Evolutionary conservation across 2,329 filamentous ascomycete genomes (phyloP), one percentile per base, ranked within the genome.

Genomic region (Macrophomina pseudophaseolina): DNA sequence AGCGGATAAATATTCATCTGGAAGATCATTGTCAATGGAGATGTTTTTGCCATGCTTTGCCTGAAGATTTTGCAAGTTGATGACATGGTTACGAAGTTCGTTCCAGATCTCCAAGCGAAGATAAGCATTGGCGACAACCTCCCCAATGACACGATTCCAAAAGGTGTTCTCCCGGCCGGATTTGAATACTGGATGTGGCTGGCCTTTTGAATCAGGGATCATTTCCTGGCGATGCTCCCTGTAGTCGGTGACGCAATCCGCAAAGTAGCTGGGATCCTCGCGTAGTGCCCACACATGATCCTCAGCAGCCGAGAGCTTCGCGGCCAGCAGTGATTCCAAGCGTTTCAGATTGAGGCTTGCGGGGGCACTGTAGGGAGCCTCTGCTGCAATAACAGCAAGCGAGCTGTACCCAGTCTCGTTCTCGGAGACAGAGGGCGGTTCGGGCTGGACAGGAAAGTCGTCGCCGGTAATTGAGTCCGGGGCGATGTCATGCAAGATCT

Each of bases 191-290:
- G 76, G 75, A 46, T 81, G 78, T 1, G 64, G 9, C 3, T 73
- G 65, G 16, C 80, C 79, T 18, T 71, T 32, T 0, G 65, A 69
- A 63, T 86, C 83, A n/a, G 73, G 79, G 18, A 86, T 18, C 64
- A 77, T 72, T 56, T 85, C 81, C 8, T 74, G 72, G 0, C 80
- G 75, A 70, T 88, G 86, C 12, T 86, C 83, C 28, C 75, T 78
- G 33, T 71, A 70, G 1, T 85, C 82, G 8, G 71, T 68, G 1
- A 87, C 51, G 0, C 74, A 65, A 1, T 84, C 77, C 4, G 78
- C 74, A 68, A 88, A 89, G 73, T 88, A 88, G 0, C 75, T 75
- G 0, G 87, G 86, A 71, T 90, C 87, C 70, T 90, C 87, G 7
- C 86, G 80, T 2, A 90, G 74, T 0, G 80, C 71, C 81, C 81